Evolutionary conservation across 2,329 filamentous ascomycete genomes (phyloP).

Genomic region (Cercospora zeae-maydis): DNA sequence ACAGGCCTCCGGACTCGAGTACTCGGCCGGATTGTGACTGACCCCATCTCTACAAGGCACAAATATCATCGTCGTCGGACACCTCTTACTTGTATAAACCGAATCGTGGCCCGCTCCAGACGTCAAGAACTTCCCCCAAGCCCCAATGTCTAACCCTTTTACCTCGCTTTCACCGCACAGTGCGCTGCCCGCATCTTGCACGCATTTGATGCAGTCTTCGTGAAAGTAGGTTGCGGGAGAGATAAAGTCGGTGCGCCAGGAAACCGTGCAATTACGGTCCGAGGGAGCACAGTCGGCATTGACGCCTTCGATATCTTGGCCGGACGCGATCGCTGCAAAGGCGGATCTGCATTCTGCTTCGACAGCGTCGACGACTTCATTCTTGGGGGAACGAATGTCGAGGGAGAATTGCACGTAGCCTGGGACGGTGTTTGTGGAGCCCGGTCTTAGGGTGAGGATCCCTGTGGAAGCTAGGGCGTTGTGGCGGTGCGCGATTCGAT

Average conservation of each 20-base stretch:
- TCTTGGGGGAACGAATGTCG: slow-evolving; percentile 61
- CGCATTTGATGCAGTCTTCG: slow-evolving; percentile 62
- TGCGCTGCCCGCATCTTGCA: slow-evolving; percentile 57
- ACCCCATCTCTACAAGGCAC: slow-evolving; percentile 48
- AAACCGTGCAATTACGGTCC: slow-evolving; percentile 46
- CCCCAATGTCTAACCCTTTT: slow-evolving; percentile 33
- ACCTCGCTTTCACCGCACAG: slow-evolving; percentile 52
- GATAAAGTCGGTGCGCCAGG: slow-evolving; percentile 60
- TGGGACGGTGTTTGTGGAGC: slow-evolving; percentile 71
- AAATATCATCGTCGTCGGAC: slow-evolving; percentile 50
- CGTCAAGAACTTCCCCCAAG: slow-evolving; percentile 51
- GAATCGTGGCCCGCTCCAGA: slow-evolving; percentile 63
- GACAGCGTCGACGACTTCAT: slow-evolving; percentile 55
- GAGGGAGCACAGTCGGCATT: slow-evolving; percentile 44
- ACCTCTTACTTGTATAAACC: slow-evolving; percentile 44
- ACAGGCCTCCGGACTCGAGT: slow-evolving; percentile 46
- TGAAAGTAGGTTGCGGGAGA: slow-evolving; percentile 63
- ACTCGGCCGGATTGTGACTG: slow-evolving; percentile 48
- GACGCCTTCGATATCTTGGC: slow-evolving; percentile 51
- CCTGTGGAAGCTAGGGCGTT: slow-evolving; percentile 66
- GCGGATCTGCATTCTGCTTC: slow-evolving; percentile 55
- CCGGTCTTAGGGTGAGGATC: slow-evolving; percentile 63
- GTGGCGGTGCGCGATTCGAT: slow-evolving; percentile 59
- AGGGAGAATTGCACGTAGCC: slow-evolving; percentile 64
- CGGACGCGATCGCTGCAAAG: slow-evolving; percentile 58